A percentile compares a stretch with the other conserved stretches of the same genome.
Conservation (phyloP, 2,329 filamentous ascomycete species). For the Alternaria burnsii region DNA sequence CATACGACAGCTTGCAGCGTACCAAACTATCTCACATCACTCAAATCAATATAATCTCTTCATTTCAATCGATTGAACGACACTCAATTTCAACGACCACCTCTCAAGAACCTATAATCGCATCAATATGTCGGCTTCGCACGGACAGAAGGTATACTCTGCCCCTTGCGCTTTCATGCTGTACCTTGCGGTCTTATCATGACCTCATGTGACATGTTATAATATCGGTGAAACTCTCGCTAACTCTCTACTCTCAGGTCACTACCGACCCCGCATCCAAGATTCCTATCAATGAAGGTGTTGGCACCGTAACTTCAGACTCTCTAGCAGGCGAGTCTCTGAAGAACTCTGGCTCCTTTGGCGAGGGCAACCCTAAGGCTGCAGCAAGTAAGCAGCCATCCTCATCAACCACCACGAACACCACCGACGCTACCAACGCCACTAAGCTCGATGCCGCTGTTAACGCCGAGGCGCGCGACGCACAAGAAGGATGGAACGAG, state of each 20-base stretch:
- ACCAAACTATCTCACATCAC: neutral
- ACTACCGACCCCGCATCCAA: constrained; percentile 59
- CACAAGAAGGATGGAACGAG: constrained; percentile 51
- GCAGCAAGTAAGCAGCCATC: constrained; percentile 61
- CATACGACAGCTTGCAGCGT: constrained; percentile 6
- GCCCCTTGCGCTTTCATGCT: neutral
- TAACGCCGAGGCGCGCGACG: constrained; percentile 57
- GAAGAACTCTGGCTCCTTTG: constrained; percentile 66
- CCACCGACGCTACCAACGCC: constrained; percentile 63
- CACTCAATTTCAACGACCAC: neutral
- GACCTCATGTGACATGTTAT: neutral
- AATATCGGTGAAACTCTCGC: neutral
- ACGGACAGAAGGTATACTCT: constrained; percentile 31
- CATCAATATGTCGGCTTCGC: constrained; percentile 21
- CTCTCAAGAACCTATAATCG: neutral
- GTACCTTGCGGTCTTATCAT: neutral
- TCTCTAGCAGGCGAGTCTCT: constrained; percentile 81
- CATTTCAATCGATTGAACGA: neutral
- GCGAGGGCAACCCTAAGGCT: constrained; percentile 64
- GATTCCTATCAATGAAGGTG: constrained; percentile 65
- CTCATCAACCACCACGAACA: constrained; percentile 64
- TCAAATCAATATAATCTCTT: neutral
- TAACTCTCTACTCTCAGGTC: constrained; percentile 38
- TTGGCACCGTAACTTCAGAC: constrained; percentile 71
- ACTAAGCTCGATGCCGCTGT: constrained; percentile 59